Base-by-base conservation (phyloP, 768 basidiomycete species). In the Kwoniella mangroviensis region DNA sequence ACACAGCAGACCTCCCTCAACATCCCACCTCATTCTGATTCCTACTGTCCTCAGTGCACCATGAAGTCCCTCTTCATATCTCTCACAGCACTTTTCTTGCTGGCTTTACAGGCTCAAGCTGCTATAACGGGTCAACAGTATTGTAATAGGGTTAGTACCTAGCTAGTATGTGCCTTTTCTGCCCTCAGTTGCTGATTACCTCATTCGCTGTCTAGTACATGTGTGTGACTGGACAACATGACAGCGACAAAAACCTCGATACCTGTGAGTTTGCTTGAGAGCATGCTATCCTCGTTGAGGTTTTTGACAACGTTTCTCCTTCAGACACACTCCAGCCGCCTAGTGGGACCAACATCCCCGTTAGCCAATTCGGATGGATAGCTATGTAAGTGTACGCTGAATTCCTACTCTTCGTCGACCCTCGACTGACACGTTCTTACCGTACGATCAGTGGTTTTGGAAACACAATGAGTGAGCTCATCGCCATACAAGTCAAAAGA, bases 301-400 rank as follows among this genome's bases (percentile, higher is more conserved):
- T 1, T 45, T 15, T 34, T 45, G 12, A 28, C 43, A 22, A 7
- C 26, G 15, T 3, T 49, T 1, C 1, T 24, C 19, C 53, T 40
- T 26, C 40, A 78, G 77, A 74, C 51, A 78, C 77, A 0, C 58
- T 78, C 4, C 64, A 67, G 10, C 70, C 73, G 2, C 70, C 74
- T 2, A 64, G 24, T 19, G 73, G 67, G 4, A 65, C 51, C 2
- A 51, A 12, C 11, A 59, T 74, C 2, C 49, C 69, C 1, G 57
- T 15, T 1, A 26, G 40, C 53, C 22, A 72, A 19, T 73, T 76
- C 49, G 78, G 78, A n/a, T 79, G 70, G 67, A 75, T 75, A 28
- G 73, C 78, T 5, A 76, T 79, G 78, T 79, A 52, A 63, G 78
- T 74, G 17, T 34, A 28, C 45, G 45, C 13, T n/a, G n/a, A n/a